Evolutionary conservation across 345 rosid genomes (phyloP).

Genomic region (Lepidium sativum): DNA sequence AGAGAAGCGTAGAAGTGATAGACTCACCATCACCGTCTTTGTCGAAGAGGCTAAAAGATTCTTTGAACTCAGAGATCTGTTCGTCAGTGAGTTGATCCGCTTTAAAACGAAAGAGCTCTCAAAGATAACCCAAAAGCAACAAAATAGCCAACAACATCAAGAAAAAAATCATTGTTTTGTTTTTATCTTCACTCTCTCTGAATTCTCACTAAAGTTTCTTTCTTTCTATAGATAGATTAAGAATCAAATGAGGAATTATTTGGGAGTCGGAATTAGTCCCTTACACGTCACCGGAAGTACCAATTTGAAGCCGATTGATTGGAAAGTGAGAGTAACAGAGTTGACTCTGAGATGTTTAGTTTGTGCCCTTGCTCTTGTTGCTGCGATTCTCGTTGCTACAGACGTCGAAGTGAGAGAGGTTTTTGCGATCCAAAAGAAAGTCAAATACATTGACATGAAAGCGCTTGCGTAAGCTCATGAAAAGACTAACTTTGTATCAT

Average conservation of each 20-base stretch:
- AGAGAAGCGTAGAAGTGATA: background rate
- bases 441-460: constrained; percentile 81
- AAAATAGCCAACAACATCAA: constrained; percentile 6
- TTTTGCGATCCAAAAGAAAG: constrained; percentile 66
- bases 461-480: constrained; percentile 70
- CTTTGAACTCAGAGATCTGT: constrained; percentile 30
- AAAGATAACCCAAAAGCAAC: constrained; percentile 1
- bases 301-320: constrained; percentile 44
- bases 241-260: constrained; percentile 37
- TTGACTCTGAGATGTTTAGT: constrained; percentile 63
- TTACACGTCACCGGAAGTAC: constrained; percentile 42
- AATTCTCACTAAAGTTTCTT: background rate
- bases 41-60: constrained; percentile 28
- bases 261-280: constrained; percentile 79
- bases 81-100: constrained; percentile 25
- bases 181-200: background rate
- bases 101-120: background rate
- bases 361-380: constrained; percentile 47
- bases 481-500: background rate
- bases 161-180: background rate
- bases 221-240: background rate
- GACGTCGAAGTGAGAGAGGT: constrained; percentile 65
- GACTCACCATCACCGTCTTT: constrained; percentile 28
- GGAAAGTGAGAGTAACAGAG: constrained; percentile 65
- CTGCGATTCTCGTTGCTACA: constrained; percentile 68